Percentiles rank a stretch among this genome's conserved stretches.
Conservation (phyloP, 2,329 filamentous ascomycete genomes). For the Sclerotinia minor region DNA sequence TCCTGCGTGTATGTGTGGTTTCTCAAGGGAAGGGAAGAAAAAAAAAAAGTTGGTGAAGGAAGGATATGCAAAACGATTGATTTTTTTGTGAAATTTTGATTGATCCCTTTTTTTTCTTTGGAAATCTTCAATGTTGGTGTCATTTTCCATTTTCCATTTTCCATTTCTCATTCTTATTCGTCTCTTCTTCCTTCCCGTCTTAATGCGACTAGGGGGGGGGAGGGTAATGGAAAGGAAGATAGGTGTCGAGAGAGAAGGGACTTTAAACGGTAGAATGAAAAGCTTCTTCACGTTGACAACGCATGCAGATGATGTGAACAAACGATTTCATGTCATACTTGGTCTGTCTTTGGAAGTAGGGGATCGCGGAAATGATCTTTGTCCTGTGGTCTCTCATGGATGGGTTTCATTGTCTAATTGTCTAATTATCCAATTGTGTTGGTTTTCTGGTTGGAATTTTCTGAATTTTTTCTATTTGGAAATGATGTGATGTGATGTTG, state of each 20-base stretch:
- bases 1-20: background rate
- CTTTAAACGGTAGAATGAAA: slow-evolving; percentile 12
- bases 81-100: background rate
- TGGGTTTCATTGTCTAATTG: background rate
- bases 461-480: background rate
- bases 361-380: background rate
- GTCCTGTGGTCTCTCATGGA: background rate
- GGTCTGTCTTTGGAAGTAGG: background rate
- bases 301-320: slow-evolving; percentile 22
- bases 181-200: slow-evolving; percentile 10
- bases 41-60: background rate
- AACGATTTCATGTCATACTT: background rate
- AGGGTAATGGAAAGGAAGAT: too few species aligned
- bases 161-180: slow-evolving; percentile 15
- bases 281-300: slow-evolving; percentile 24
- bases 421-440: background rate
- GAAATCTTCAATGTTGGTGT: slow-evolving; percentile 15
- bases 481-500: background rate
- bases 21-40: background rate
- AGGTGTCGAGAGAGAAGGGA: too few species aligned
- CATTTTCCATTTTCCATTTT: slow-evolving; percentile 9
- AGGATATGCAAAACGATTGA: background rate
- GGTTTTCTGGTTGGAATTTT: background rate
- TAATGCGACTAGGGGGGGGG: slow-evolving; percentile 10
- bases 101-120: background rate